Percentiles rank a stretch among this genome's conserved stretches.
phyloP scores from a whole-genome alignment of 1,139 yeast species.

The Pichia kudriavzevii region DNA sequence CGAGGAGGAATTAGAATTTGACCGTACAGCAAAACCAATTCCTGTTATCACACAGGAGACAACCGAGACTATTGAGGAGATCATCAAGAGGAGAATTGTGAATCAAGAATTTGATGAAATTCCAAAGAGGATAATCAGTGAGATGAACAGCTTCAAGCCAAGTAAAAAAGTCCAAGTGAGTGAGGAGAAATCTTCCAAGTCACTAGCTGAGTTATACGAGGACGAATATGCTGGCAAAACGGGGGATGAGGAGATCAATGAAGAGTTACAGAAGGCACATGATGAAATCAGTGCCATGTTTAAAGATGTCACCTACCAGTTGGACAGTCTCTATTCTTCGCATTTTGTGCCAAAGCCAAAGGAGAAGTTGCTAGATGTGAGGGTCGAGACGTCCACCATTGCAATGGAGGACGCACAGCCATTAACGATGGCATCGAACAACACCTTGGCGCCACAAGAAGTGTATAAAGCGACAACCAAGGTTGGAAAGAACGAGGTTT shows the following conservation, averaged over 20 bases:
- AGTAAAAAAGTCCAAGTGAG: slow-evolving; percentile 54
- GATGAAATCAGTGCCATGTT: slow-evolving; percentile 68
- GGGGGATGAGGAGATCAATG: slow-evolving; percentile 34
- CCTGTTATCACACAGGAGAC: slow-evolving; percentile 89
- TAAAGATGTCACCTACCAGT: slow-evolving; percentile 54
- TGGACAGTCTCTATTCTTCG: slow-evolving; percentile 87
- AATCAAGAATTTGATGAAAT: slow-evolving; percentile 78
- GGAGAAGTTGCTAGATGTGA: slow-evolving; percentile 70
- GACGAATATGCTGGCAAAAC: slow-evolving; percentile 58
- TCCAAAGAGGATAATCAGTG: slow-evolving; percentile 63
- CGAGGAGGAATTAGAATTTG: slow-evolving; percentile 63
- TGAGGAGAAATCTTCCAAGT: slow-evolving; percentile 77
- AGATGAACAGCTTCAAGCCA: slow-evolving; percentile 49
- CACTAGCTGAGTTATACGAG: slow-evolving; percentile 88
- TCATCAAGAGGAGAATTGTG: slow-evolving; percentile 74
- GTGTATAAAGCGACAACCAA: slow-evolving; percentile 57
- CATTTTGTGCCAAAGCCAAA: slow-evolving; percentile 91
- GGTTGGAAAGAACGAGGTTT: slow-evolving; percentile 52
- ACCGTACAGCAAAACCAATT: slow-evolving; percentile 72
- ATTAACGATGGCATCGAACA: slow-evolving; percentile 61
- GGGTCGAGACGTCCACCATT: slow-evolving; percentile 69
- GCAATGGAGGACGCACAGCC: slow-evolving; percentile 98
- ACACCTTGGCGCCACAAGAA: slow-evolving; percentile 94
- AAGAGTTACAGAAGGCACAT: slow-evolving; percentile 64
- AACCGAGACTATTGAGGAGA: slow-evolving; percentile 79